These are phyloP conservation scores for Alternaria dauci DNA, from an alignment of 2,329 filamentous ascomycete species.

Conservation along the genomic window DNA sequence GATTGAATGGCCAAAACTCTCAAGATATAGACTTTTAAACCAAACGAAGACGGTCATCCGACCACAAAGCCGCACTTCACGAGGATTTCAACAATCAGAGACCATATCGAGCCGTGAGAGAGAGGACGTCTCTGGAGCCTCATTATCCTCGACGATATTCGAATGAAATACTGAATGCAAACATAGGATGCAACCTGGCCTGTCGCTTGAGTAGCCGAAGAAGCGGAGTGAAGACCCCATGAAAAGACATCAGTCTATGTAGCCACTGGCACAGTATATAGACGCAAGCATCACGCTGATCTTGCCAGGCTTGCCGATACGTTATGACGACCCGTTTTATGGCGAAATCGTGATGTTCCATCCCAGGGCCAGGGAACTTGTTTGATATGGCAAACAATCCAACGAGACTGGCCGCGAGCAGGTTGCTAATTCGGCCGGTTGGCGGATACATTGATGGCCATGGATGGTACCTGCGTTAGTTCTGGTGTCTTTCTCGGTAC, in stretches of 20 bases:
- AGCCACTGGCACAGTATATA: not conserved
- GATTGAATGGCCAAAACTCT: too few relatives aligned
- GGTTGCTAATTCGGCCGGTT: not conserved
- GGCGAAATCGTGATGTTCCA: not conserved
- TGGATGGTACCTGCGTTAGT: conserved; percentile 14
- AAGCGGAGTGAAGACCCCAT: not conserved
- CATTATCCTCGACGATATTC: not conserved
- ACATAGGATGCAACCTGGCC: too few relatives aligned
- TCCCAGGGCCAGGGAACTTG: not conserved
- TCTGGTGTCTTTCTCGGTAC: not conserved
- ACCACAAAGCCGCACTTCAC: not conserved
- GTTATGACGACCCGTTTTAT: not conserved
- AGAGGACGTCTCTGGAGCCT: not conserved
- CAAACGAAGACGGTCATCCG: not conserved
- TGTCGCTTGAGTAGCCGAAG: too few relatives aligned
- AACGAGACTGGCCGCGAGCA: not conserved
- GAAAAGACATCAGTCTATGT: not conserved
- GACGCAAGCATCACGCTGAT: not conserved
- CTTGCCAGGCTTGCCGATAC: not conserved
- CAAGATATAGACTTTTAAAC: too few relatives aligned
- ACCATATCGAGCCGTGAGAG: not conserved
- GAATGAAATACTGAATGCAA: too few relatives aligned
- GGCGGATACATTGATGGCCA: not conserved
- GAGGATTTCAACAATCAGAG: not conserved
- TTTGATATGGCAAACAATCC: not conserved